phyloP scores from a whole-genome alignment of 225 moss, liverwort and hornwort genomes.

The Bryum argenteum region DNA sequence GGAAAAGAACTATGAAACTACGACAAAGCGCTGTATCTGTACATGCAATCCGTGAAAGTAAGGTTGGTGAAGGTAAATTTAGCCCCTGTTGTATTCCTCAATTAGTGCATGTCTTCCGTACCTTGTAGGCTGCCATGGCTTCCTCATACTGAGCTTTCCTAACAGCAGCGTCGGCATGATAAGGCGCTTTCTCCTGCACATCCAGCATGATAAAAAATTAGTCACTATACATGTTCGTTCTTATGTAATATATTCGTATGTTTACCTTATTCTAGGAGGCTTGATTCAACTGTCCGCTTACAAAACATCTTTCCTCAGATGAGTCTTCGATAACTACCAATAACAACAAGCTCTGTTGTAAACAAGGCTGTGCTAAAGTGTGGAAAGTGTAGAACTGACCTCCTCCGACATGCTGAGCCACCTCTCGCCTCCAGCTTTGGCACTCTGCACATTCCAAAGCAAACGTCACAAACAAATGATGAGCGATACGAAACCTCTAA shows the following conservation, averaged over 20 bases:
- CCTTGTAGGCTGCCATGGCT: slow-evolving; percentile 63
- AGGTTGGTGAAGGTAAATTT: slow-evolving; percentile 14
- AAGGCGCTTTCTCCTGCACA: slow-evolving; percentile 65
- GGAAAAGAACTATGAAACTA: not conserved
- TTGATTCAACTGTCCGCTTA: not conserved
- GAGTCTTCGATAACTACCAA: not conserved
- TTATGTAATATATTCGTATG: too few relatives aligned
- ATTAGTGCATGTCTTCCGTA: slow-evolving; percentile 29
- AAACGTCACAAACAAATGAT: not conserved
- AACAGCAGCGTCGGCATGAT: slow-evolving; percentile 45
- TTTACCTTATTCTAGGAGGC: too few relatives aligned
- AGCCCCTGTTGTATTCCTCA: not conserved
- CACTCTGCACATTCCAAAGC: slow-evolving; percentile 43
- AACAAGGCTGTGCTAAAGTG: too few relatives aligned
- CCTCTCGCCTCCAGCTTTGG: slow-evolving; percentile 62
- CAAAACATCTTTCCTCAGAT: slow-evolving; percentile 1
- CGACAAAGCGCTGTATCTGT: not conserved
- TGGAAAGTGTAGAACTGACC: slow-evolving; percentile 28
- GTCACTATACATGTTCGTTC: too few relatives aligned
- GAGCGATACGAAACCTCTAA: too few relatives aligned
- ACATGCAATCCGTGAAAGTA: slow-evolving; percentile 13
- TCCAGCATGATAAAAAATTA: slow-evolving; percentile 6
- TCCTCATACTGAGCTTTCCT: slow-evolving; percentile 58
- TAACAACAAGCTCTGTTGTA: too few relatives aligned
- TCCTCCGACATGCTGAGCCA: slow-evolving; percentile 61